These are phyloP conservation scores for Fusarium scirpi DNA, from an alignment of 2,329 filamentous ascomycete species.

Conservation along the genomic window DNA sequence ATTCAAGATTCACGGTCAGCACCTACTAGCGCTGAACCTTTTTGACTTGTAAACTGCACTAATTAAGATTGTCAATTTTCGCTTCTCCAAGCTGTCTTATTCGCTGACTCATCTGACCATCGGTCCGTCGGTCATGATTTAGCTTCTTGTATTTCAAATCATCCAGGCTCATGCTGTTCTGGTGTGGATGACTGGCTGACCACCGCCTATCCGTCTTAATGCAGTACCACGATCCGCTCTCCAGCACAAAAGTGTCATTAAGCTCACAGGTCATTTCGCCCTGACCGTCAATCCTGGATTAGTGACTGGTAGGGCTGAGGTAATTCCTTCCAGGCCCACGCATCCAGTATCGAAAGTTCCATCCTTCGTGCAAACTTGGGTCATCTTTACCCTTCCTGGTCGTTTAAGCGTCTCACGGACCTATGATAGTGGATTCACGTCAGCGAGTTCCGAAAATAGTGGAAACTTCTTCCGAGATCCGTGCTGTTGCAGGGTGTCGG, in stretches of 20 bases:
- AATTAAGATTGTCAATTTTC: neutral
- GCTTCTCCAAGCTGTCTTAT: neutral
- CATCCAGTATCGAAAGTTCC: too few species aligned
- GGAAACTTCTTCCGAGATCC: neutral
- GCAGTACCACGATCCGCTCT: neutral
- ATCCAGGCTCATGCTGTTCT: neutral
- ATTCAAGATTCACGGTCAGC: neutral
- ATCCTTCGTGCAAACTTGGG: neutral
- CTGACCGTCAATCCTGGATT: neutral
- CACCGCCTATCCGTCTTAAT: neutral
- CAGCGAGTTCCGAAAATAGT: neutral
- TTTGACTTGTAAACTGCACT: neutral
- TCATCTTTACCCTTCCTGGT: neutral
- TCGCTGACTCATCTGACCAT: neutral
- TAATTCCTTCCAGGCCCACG: too few species aligned
- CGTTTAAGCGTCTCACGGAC: neutral
- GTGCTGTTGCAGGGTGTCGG: neutral
- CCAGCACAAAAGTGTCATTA: neutral
- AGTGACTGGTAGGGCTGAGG: neutral
- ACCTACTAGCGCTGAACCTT: neutral
- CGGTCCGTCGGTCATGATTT: neutral
- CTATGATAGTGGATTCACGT: neutral
- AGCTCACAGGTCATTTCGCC: neutral
- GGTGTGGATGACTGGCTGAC: neutral
- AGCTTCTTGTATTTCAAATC: neutral